Evolutionary conservation across 768 basidiomycete species (phyloP).

Genomic region (Hirschioporus abietinus): DNA sequence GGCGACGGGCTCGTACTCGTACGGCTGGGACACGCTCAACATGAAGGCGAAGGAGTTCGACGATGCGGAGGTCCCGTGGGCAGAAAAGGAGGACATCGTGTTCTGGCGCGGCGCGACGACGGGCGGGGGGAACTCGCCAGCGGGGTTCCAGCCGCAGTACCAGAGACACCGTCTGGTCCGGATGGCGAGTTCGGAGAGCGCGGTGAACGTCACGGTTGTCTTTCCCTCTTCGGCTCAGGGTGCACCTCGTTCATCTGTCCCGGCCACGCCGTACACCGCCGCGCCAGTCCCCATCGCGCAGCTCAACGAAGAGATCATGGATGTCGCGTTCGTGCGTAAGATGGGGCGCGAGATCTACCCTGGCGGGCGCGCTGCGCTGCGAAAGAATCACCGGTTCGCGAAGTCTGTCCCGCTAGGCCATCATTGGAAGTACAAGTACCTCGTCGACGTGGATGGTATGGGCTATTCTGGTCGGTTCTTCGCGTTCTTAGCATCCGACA

Average conservation of each 20-base stretch:
- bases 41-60: conserved; percentile 72
- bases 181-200: conserved; percentile 56
- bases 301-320: conserved; percentile 81
- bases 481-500: conserved; percentile 80
- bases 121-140: conserved; percentile 85
- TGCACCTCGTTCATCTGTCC: not conserved
- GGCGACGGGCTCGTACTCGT: conserved; percentile 75
- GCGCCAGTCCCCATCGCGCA: conserved; percentile 50
- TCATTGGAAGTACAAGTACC: conserved; percentile 91
- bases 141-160: conserved; percentile 75
- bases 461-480: conserved; percentile 90
- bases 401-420: conserved; percentile 76
- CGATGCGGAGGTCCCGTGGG: conserved; percentile 84
- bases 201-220: conserved; percentile 17
- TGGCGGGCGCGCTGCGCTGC: conserved; percentile 65
- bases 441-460: conserved; percentile 93
- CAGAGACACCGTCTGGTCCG: conserved; percentile 87
- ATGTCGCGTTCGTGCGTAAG: conserved; percentile 78
- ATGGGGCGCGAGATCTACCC: conserved; percentile 67
- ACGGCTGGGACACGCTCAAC: conserved; percentile 82
- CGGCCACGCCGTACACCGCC: conserved; percentile 54
- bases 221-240: conserved; percentile 26
- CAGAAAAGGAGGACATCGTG: conserved; percentile 74
- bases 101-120: conserved; percentile 98
- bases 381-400: conserved; percentile 59